phyloP scores from a whole-genome alignment of 371 early-diverging fungal genomes.

The Mortierella sp. region DNA sequence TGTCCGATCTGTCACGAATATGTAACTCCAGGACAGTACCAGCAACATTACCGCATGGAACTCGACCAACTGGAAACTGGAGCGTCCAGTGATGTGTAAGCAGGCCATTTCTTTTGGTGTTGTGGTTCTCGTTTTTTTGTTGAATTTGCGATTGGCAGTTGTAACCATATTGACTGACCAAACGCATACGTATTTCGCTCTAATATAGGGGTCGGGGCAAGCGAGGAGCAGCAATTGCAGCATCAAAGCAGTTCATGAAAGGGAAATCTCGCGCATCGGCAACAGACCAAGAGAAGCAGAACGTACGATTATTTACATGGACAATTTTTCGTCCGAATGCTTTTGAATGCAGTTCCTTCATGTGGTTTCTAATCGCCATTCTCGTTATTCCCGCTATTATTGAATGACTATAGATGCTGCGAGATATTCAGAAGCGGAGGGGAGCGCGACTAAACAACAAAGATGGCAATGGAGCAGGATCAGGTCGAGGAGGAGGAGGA shows the following conservation, averaged over 20 bases:
- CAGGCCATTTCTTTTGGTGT: background rate
- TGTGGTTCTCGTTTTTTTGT: background rate
- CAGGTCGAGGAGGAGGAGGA: conserved; percentile 22
- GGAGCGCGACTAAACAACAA: conserved; percentile 36
- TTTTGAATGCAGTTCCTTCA: conserved; percentile 37
- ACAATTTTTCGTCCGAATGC: conserved; percentile 31
- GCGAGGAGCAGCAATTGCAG: conserved; percentile 70
- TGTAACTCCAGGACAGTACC: conserved; percentile 64
- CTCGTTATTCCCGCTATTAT: background rate
- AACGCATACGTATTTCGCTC: background rate
- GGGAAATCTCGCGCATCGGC: conserved; percentile 59
- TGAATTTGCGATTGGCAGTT: conserved; percentile 5
- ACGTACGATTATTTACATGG: conserved; percentile 37
- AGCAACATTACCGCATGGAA: conserved; percentile 68
- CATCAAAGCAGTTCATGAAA: conserved; percentile 63
- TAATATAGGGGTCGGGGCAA: conserved; percentile 61
- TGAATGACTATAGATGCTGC: conserved; percentile 23
- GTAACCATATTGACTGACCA: background rate
- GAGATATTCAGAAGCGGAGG: conserved; percentile 50
- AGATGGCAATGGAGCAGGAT: conserved; percentile 17
- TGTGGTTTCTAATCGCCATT: background rate
- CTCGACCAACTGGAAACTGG: conserved; percentile 59
- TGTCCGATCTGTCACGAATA: conserved; percentile 71
- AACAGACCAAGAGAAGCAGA: conserved; percentile 62
- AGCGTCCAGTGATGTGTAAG: conserved; percentile 56